These are phyloP conservation scores for Phlebiopsis flavidoalba DNA, from an alignment of 768 basidiomycete species.

Conservation along the genomic window DNA sequence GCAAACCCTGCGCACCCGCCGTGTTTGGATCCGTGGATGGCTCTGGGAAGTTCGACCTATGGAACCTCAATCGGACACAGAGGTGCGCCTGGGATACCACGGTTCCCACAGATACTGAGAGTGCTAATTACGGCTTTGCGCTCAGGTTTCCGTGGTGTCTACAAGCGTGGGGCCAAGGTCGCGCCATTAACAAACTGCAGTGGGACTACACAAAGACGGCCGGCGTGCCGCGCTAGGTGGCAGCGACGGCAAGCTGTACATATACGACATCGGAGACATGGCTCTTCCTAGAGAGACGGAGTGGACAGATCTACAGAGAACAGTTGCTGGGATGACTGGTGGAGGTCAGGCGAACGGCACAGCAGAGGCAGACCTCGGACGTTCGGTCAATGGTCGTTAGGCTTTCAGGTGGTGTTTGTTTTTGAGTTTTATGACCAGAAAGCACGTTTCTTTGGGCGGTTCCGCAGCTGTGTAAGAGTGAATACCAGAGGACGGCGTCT, in stretches of 20 bases:
- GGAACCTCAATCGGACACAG: constrained; percentile 98
- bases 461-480: neutral
- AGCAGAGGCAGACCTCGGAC: constrained; percentile 5
- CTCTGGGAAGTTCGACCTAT: constrained; percentile 91
- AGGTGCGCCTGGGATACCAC: constrained; percentile 48
- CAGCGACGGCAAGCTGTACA: constrained; percentile 87
- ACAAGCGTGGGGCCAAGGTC: constrained; percentile 71
- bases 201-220: constrained; percentile 95
- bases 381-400: constrained; percentile 10
- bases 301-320: constrained; percentile 92
- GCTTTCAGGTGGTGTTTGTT: neutral
- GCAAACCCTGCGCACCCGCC: constrained; percentile 97
- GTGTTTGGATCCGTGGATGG: constrained; percentile 93
- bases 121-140: neutral
- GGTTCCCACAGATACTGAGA: neutral
- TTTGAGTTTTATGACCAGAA: neutral
- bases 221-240: constrained; percentile 86
- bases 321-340: constrained; percentile 61
- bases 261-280: constrained; percentile 94
- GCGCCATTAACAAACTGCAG: constrained; percentile 90
- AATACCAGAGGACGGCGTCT: neutral
- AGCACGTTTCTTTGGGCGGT: neutral
- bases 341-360: constrained; percentile 34
- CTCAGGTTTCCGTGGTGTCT: constrained; percentile 87
- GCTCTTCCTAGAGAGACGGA: constrained; percentile 84